phyloP scores from a whole-genome alignment of 441 rosid genomes.

The Geranium incanum region DNA sequence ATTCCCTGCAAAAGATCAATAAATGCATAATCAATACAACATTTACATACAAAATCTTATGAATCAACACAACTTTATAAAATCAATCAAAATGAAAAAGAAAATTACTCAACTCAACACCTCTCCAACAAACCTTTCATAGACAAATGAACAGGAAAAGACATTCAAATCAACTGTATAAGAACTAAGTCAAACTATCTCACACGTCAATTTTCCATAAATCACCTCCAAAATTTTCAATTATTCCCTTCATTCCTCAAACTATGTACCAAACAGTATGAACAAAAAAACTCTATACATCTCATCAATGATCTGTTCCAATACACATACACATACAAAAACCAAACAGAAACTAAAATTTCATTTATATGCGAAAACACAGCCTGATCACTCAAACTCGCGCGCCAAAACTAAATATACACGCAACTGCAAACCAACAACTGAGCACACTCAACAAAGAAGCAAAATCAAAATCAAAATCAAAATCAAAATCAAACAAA shows the following conservation, averaged over 20 bases:
- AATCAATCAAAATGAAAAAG: not conserved
- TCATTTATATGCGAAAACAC: not conserved
- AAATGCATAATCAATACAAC: not conserved
- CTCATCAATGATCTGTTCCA: not conserved
- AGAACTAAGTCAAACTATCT: not conserved
- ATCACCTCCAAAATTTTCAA: not conserved
- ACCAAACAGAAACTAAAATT: not conserved
- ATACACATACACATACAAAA: not conserved
- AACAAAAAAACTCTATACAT: not conserved
- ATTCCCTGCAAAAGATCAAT: slow-evolving; percentile 1
- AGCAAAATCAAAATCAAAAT: not conserved
- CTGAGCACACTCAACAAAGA: not conserved
- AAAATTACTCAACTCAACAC: not conserved
- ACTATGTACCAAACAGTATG: not conserved
- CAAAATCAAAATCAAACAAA: not conserved
- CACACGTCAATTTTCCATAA: not conserved
- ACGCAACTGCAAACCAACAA: not conserved
- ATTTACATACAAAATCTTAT: not conserved
- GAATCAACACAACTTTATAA: not conserved
- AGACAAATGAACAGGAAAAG: not conserved
- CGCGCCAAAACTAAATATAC: not conserved
- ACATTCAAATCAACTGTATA: not conserved
- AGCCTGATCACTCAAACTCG: not conserved
- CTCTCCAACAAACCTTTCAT: no score
- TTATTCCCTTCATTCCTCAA: not conserved